Evolutionary conservation across 1,284 basidiomycete species (phyloP).

Genomic region (Leccinum cinnamomeum): DNA sequence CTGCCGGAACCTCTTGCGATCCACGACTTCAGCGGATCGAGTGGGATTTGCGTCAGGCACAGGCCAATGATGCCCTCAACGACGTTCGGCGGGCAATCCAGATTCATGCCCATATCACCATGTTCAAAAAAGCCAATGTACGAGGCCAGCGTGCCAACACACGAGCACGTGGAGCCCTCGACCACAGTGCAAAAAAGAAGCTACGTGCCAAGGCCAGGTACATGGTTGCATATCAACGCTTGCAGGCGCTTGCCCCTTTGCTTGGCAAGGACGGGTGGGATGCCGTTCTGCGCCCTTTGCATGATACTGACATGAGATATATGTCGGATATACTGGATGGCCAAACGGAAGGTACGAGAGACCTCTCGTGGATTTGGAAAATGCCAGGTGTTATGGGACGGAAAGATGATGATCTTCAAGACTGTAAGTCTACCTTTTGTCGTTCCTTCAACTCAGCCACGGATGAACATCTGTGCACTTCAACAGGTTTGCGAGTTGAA

Average conservation of each 20-base stretch:
- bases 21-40: neutral
- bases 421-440: neutral
- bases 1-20: neutral
- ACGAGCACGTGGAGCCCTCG: neutral
- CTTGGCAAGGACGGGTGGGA: neutral
- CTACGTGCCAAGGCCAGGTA: neutral
- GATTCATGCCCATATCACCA: neutral
- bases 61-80: constrained; percentile 1
- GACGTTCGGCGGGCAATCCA: neutral
- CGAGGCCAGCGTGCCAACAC: neutral
- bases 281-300: neutral
- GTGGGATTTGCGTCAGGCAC: neutral
- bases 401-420: neutral
- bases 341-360: neutral
- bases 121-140: neutral
- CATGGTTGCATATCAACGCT: neutral
- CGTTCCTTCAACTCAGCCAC: no score
- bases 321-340: constrained; percentile 4
- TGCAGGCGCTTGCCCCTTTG: neutral
- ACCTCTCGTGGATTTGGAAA: neutral
- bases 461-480: no score
- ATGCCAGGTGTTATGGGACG: neutral
- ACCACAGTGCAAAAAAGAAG: neutral
- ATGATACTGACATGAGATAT: constrained; percentile 1
- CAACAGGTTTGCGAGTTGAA: neutral